Conservation (phyloP, 371 early-diverging fungal genomes). For the Apophysomyces elegans region DNA sequence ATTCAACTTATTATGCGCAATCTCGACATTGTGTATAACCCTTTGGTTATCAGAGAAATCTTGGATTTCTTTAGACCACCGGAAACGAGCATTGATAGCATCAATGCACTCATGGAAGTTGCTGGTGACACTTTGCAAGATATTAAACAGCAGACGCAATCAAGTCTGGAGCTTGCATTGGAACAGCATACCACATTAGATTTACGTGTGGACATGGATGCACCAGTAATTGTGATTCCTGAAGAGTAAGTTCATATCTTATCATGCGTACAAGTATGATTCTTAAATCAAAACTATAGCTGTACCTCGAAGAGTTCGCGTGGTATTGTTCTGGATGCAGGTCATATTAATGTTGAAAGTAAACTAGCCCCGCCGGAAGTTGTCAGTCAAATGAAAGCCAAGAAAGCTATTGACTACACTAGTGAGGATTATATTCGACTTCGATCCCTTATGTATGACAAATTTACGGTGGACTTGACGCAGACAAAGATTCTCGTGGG, state of each 20-base stretch:
- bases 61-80: slow-evolving; percentile 88
- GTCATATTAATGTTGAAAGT: slow-evolving; percentile 50
- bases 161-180: slow-evolving; percentile 85
- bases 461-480: slow-evolving; percentile 81
- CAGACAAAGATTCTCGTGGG: slow-evolving; percentile 87
- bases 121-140: slow-evolving; percentile 93
- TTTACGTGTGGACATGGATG: slow-evolving; percentile 93
- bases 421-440: slow-evolving; percentile 72
- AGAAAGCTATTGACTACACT: slow-evolving; percentile 63
- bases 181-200: slow-evolving; percentile 90
- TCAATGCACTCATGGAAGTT: slow-evolving; percentile 73
- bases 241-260: slow-evolving; percentile 59
- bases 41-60: slow-evolving; percentile 73
- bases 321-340: slow-evolving; percentile 90
- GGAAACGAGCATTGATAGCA: slow-evolving; percentile 74
- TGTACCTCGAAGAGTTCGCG: slow-evolving; percentile 68
- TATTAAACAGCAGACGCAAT: slow-evolving; percentile 87
- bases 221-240: slow-evolving; percentile 96
- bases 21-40: slow-evolving; percentile 91
- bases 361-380: slow-evolving; percentile 76
- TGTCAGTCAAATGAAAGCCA: slow-evolving; percentile 70
- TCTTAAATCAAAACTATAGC: slow-evolving; percentile 36
- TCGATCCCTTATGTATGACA: slow-evolving; percentile 88
- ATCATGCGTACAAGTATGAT: neutral
- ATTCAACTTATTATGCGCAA: slow-evolving; percentile 85